These are phyloP conservation scores for Amyloporia xantha DNA, from an alignment of 768 basidiomycete species.

Conservation along the genomic window DNA sequence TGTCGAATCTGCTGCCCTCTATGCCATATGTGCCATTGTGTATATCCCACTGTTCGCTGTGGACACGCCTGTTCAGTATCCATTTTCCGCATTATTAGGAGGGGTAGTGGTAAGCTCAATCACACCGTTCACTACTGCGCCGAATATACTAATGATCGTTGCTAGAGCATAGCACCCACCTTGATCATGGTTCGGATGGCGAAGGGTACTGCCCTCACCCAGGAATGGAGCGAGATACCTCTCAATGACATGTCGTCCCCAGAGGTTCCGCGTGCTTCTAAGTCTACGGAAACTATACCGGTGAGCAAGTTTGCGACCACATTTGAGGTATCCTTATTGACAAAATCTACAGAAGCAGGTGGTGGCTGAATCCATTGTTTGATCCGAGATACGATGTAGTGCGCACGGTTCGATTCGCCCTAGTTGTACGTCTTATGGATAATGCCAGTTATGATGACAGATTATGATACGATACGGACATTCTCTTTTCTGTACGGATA, in stretches of 20 bases:
- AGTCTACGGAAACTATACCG: neutral
- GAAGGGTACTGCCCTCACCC: neutral
- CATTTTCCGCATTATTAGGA: neutral
- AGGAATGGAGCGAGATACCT: neutral
- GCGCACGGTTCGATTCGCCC: no score
- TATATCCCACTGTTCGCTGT: neutral
- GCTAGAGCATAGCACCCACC: neutral
- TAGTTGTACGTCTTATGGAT: no score
- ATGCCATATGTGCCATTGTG: neutral
- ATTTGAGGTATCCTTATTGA: no score
- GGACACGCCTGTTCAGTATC: neutral
- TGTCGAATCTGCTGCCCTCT: slow-evolving; percentile 1
- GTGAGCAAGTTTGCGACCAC: neutral
- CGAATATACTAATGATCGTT: neutral
- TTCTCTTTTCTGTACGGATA: no score
- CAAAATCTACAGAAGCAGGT: no score
- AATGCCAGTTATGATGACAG: no score
- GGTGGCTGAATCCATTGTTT: no score
- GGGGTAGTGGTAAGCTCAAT: neutral
- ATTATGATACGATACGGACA: no score
- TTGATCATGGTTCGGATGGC: slow-evolving; percentile 1
- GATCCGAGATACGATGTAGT: no score
- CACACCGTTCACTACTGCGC: neutral
- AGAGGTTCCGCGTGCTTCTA: neutral
- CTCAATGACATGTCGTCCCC: neutral